Evolutionary conservation across 2,329 filamentous ascomycete genomes (phyloP).

Genomic region (Xylariales sp.): DNA sequence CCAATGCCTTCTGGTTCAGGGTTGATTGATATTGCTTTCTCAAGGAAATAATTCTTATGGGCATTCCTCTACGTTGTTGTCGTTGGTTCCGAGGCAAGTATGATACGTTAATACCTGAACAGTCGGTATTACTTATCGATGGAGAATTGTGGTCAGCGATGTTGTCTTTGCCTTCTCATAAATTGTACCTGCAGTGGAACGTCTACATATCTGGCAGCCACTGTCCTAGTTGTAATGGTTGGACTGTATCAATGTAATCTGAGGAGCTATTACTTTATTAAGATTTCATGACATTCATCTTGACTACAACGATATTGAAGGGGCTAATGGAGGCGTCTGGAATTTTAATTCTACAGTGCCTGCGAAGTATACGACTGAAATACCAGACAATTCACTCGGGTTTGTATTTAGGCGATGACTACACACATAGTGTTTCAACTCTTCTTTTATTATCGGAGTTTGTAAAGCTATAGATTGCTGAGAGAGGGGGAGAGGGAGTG

Average conservation of each 20-base stretch:
- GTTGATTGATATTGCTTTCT: too few species aligned
- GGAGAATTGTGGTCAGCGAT: neutral
- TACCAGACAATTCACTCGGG: too few species aligned
- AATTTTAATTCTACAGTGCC: neutral
- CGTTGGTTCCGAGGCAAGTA: neutral
- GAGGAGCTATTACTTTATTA: too few species aligned
- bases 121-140: neutral
- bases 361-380: neutral
- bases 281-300: too few species aligned
- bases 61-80: neutral
- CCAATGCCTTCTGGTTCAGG: too few species aligned
- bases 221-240: neutral
- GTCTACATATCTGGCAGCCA: neutral
- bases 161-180: neutral
- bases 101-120: neutral
- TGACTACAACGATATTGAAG: neutral
- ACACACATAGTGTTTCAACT: neutral
- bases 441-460: too few species aligned
- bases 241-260: neutral
- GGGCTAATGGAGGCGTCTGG: too few species aligned
- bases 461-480: too few species aligned
- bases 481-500: neutral
- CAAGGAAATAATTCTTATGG: too few species aligned
- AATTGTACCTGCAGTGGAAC: neutral
- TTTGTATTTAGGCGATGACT: too few species aligned